These are phyloP conservation scores for Scenedesmus sp. DNA, from an alignment of 163 green algal species.

Conservation along the genomic window DNA sequence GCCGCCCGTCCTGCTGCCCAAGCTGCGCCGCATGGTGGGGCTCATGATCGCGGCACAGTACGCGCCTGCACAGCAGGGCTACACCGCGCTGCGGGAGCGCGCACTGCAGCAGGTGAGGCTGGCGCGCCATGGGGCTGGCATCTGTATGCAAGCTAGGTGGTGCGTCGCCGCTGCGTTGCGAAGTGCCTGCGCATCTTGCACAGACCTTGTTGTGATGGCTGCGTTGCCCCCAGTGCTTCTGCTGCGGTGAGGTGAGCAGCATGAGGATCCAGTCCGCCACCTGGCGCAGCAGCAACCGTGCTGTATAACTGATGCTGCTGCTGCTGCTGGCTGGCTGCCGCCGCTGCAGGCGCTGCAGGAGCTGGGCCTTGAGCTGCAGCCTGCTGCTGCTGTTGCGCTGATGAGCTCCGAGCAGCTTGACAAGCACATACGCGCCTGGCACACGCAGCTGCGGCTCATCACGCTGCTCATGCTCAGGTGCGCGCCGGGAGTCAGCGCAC, in stretches of 20 bases:
- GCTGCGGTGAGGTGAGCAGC: too few species aligned
- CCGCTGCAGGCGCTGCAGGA: slow-evolving; percentile 18
- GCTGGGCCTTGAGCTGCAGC: slow-evolving; percentile 26
- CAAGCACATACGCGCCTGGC: neutral
- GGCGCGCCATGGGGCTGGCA: neutral
- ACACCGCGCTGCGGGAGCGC: neutral
- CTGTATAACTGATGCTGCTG: neutral
- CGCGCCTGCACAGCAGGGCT: neutral
- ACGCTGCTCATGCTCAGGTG: slow-evolving; percentile 47
- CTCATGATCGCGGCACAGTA: slow-evolving; percentile 38
- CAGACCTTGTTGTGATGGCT: too few species aligned
- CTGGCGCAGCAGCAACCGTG: too few species aligned
- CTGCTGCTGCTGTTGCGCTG: neutral
- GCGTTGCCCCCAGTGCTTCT: too few species aligned
- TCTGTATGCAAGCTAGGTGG: neutral
- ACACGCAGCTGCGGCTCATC: neutral
- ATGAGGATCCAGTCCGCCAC: too few species aligned
- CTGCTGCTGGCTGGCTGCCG: neutral
- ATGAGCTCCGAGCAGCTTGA: slow-evolving; percentile 44
- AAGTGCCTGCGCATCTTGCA: too few species aligned
- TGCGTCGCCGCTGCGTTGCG: too few species aligned
- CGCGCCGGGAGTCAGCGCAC: neutral
- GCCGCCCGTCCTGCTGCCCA: slow-evolving; percentile 21
- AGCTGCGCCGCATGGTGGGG: slow-evolving; percentile 41
- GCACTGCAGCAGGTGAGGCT: slow-evolving; percentile 23